Evolutionary conservation across 2,329 filamentous ascomycete species (phyloP).

Genomic region (Plectosphaerella cucumerina): DNA sequence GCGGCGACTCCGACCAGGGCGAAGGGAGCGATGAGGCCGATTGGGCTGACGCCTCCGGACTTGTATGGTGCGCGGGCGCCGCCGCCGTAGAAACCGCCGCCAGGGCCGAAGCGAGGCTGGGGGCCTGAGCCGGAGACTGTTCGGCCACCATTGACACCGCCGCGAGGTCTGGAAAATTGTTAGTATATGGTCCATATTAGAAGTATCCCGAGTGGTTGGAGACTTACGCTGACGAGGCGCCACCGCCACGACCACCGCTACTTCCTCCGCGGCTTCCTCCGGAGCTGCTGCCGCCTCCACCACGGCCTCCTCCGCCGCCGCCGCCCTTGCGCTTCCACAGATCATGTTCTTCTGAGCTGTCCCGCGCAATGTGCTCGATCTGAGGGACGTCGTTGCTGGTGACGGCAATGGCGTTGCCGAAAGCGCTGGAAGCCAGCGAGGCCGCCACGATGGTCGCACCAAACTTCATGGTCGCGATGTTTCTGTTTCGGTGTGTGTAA

Average conservation of each 20-base stretch:
- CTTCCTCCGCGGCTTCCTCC: slow-evolving; percentile 15
- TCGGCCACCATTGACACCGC: slow-evolving; percentile 25
- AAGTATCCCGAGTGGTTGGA: neutral
- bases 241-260: slow-evolving; percentile 10
- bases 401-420: slow-evolving; percentile 17
- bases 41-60: slow-evolving; percentile 46
- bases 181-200: neutral
- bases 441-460: slow-evolving; percentile 22
- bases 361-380: slow-evolving; percentile 1
- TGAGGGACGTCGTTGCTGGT: neutral
- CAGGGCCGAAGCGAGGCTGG: slow-evolving; percentile 49
- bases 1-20: slow-evolving; percentile 43
- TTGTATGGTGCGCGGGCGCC: slow-evolving; percentile 59
- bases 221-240: slow-evolving; percentile 13
- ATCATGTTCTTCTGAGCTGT: slow-evolving; percentile 28
- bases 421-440: slow-evolving; percentile 19
- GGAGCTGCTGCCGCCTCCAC: slow-evolving; percentile 24
- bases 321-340: slow-evolving; percentile 60
- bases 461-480: slow-evolving; percentile 23
- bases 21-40: slow-evolving; percentile 45
- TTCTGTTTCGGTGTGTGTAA: neutral
- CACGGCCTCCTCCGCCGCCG: slow-evolving; percentile 47
- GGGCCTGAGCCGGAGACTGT: slow-evolving; percentile 57
- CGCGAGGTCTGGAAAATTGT: neutral
- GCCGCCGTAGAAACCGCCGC: slow-evolving; percentile 62